Base-by-base conservation (phyloP, 2,329 filamentous ascomycete species). In the Karstenula rhodostoma region DNA sequence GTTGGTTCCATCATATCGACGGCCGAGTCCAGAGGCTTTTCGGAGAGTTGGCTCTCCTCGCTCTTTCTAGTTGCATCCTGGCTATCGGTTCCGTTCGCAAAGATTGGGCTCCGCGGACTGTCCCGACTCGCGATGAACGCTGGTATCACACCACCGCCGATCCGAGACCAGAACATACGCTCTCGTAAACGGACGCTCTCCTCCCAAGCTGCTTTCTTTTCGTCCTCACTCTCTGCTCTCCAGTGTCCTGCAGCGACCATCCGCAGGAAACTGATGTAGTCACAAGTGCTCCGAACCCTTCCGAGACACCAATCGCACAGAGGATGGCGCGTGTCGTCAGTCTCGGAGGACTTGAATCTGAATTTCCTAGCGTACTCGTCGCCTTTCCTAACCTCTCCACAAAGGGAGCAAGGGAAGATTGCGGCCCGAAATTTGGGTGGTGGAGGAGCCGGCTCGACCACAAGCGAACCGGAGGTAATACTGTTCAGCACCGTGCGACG, bases 151-250 rank as follows among this genome's bases (percentile, higher is more conserved):
- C 95, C 95, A 29, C 94, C 95, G 27, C 94, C 94, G 55, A 99
- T 88, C 57, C 95, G 87, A 53, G 92, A 88, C 95, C 95, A 99
- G 76, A 99, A 99, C 91, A 99, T 97, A 68, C 94, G 89, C 77
- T 99, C 95, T 53, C 95, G 86, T 50, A 98, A 79, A 32, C 90
- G 87, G 12, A 97, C 91, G 59, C 93, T 93, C 81, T 99, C 95
- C 74, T 98, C 94, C 95, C 95, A 99, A 0, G 93, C 93, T 29
- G 88, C 87, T 73, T 91, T 92, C 78, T 96, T 92, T 35, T 93
- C 91, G 52, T 95, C 92, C 42, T 90, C 87, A 58, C 91, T 91
- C 49, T 94, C 91, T 13, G 90, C 89, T 53, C 92, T 88, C 89
- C 95, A 95, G 71, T 97, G 91, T 2, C 95, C 95, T 69, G 97